A percentile compares a stretch with the other conserved stretches of the same genome.
phyloP scores from a whole-genome alignment of 1,284 basidiomycete genomes.

The Pterulicium gracile region DNA sequence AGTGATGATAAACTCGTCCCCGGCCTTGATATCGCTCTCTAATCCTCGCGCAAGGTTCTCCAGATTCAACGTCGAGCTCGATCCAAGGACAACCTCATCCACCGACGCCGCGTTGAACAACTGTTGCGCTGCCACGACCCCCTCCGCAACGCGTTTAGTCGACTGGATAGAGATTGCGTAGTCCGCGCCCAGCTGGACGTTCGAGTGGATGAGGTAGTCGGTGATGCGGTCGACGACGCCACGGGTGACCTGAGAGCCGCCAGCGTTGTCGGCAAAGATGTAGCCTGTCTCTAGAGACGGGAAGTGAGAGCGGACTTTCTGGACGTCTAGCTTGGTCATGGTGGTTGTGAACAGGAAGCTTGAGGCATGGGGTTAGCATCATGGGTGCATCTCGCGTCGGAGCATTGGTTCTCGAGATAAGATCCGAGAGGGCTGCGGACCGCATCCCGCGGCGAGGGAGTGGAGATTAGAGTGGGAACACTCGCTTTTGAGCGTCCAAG shows the following conservation, averaged over 20 bases:
- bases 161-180: slow-evolving; percentile 48
- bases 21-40: slow-evolving; percentile 37
- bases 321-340: slow-evolving; percentile 49
- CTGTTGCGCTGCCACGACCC: slow-evolving; percentile 39
- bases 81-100: slow-evolving; percentile 56
- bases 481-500: too few species aligned
- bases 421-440: too few species aligned
- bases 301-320: slow-evolving; percentile 45
- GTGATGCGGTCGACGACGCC: slow-evolving; percentile 46
- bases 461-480: too few species aligned
- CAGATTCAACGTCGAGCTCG: slow-evolving; percentile 56
- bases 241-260: slow-evolving; percentile 56
- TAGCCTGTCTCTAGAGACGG: slow-evolving; percentile 50
- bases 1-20: slow-evolving; percentile 66
- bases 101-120: slow-evolving; percentile 52
- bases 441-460: too few species aligned
- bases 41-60: slow-evolving; percentile 56
- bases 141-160: slow-evolving; percentile 41
- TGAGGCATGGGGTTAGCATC: not conserved
- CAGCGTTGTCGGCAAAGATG: slow-evolving; percentile 72
- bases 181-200: slow-evolving; percentile 63
- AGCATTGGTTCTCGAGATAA: too few species aligned
- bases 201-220: slow-evolving; percentile 60
- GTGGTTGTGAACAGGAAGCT: too few species aligned
- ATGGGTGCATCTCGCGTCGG: too few species aligned